Evolutionary conservation across 2,329 filamentous ascomycete genomes (phyloP), one percentile per base, ranked within the genome.

Genomic region (Hypoxylon sp.): DNA sequence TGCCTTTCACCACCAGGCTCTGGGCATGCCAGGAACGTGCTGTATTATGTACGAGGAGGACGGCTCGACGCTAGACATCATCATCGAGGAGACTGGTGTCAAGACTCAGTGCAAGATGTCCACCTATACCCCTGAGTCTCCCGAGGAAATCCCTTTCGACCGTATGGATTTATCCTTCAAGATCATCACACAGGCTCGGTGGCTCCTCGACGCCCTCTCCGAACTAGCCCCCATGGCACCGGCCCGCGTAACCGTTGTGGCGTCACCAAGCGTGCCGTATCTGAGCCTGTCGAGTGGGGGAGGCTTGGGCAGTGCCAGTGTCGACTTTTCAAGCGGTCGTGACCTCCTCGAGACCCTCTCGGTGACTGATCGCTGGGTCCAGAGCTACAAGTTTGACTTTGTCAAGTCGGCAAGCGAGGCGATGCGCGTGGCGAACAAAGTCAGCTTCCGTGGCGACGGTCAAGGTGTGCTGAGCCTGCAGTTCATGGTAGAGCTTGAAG

Each of bases 381-480:
- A 96, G 70, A 87, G 84, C 45, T 99, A 96, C 79, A 92, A 91
- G 67, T 98, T 97, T 71, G 84, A 89, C 51, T 84, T 97, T 48
- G 82, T 99, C 71, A 92, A 91, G 73, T 89, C 90, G 64, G 93
- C 94, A 0, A 87, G 87, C 41, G 88, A 94, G 63, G 94, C 95
- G n/a, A 98, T 99, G 94, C 87, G 88, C 41, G 85, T 92, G 31
- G 92, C 93, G 3, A 93, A 85, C 69, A 99, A 98, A 75, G 93
- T 98, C 55, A 97, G 92, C 71, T 83, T 99, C 60, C 83, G 95
- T 13, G 89, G 92, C 0, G 95, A 99, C 74, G 82, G 84, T 1
- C 91, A 97, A 72, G 94, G 95, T 0, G 94, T 99, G 24, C 75
- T 99, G 63, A 97, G 91, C 74, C 77, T 98, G 72, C 95, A 99